phyloP scores from a whole-genome alignment of 805 yeast species.

The Pichia paraexigua region DNA sequence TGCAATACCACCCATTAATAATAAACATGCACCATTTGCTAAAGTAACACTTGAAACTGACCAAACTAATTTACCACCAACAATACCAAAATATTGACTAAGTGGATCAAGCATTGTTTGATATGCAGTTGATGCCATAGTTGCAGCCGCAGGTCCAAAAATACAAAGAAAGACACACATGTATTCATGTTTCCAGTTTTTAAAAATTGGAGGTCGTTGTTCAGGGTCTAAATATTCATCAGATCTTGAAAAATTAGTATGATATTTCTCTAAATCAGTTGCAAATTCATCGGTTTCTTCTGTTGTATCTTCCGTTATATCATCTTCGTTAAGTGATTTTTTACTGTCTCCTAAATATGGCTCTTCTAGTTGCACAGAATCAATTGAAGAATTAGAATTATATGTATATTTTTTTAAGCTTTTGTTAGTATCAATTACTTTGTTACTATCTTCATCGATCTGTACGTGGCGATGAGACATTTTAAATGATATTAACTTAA shows the following conservation, averaged over 20 bases:
- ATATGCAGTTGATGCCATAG: conserved; percentile 30
- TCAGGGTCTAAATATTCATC: conserved; percentile 19
- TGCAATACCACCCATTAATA: conserved; percentile 40
- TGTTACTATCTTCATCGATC: no score
- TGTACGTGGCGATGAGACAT: no score
- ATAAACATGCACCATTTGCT: conserved; percentile 36
- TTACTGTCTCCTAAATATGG: neutral
- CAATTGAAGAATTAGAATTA: no score
- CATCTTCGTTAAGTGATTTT: neutral
- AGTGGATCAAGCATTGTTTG: conserved; percentile 31
- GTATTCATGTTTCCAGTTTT: conserved; percentile 27
- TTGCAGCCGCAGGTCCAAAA: conserved; percentile 35
- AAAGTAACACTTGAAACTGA: conserved; percentile 32
- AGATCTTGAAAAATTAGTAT: conserved; percentile 1
- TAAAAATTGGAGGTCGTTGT: conserved; percentile 32
- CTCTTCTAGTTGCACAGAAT: neutral
- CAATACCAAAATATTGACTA: conserved; percentile 28
- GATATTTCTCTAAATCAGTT: conserved; percentile 1
- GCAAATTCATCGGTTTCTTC: neutral
- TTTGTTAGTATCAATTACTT: no score
- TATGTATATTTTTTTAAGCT: neutral
- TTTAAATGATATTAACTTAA: no score
- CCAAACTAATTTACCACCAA: conserved; percentile 40
- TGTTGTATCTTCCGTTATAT: neutral
- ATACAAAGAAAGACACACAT: conserved; percentile 27